phyloP scores from a whole-genome alignment of 352 stramenopile species.

The Pythium sp. region DNA sequence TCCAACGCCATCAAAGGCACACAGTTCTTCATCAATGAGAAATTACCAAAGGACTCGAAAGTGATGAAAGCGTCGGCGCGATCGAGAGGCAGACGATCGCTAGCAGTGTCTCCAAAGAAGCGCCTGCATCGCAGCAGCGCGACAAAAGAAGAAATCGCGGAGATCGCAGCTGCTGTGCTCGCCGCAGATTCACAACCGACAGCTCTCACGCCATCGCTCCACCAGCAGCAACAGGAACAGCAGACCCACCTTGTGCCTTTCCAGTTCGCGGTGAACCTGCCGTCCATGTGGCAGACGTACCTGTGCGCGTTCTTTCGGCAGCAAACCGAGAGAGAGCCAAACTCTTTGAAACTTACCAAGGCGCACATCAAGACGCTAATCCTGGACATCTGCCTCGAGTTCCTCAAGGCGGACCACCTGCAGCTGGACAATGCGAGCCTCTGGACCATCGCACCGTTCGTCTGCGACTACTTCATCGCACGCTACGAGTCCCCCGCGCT shows the following conservation, averaged over 20 bases:
- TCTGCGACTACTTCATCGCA: conserved; percentile 66
- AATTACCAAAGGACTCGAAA: conserved; percentile 15
- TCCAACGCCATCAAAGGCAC: background rate
- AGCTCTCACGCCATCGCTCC: background rate
- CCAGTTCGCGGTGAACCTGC: conserved; percentile 19
- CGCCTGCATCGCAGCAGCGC: conserved; percentile 14
- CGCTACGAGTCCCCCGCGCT: conserved; percentile 47
- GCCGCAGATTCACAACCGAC: background rate
- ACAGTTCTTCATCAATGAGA: conserved; percentile 16
- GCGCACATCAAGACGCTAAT: conserved; percentile 47
- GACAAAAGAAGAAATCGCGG: conserved; percentile 22
- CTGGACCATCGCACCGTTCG: conserved; percentile 56
- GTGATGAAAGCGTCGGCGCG: background rate
- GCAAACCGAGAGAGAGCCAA: conserved; percentile 3
- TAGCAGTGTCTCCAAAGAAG: conserved; percentile 13
- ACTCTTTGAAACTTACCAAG: conserved; percentile 18
- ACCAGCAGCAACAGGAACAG: background rate
- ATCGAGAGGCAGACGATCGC: background rate
- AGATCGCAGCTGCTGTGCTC: conserved; percentile 6
- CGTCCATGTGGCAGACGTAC: conserved; percentile 39
- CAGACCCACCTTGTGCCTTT: conserved; percentile 1
- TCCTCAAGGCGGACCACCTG: conserved; percentile 62
- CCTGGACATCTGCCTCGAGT: conserved; percentile 74
- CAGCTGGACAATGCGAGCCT: conserved; percentile 54
- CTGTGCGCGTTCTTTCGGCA: conserved; percentile 23